Conservation (phyloP, 2,329 filamentous ascomycete species). For the Emmonsiellopsis sp. region DNA sequence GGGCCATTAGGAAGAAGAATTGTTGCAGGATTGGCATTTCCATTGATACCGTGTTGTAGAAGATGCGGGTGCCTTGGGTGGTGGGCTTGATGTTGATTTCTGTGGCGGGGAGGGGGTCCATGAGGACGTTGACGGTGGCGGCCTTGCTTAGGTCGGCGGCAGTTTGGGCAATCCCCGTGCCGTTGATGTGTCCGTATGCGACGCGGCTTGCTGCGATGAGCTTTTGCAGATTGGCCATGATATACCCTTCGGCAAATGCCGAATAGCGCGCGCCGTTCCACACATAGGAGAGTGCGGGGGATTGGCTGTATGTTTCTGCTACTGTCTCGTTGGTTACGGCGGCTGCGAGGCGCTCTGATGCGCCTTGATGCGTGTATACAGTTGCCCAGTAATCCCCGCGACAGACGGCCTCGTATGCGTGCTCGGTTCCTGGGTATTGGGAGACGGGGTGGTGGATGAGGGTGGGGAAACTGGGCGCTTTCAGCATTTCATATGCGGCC, state of each 20-base stretch:
- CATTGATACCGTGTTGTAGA: slow-evolving; percentile 38
- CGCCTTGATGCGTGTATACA: slow-evolving; percentile 23
- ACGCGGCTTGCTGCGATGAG: slow-evolving; percentile 26
- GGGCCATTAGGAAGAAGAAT: slow-evolving; percentile 39
- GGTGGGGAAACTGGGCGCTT: slow-evolving; percentile 21
- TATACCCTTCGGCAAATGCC: slow-evolving; percentile 24
- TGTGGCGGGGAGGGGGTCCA: slow-evolving; percentile 29
- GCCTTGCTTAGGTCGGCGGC: slow-evolving; percentile 20
- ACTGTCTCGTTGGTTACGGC: slow-evolving; percentile 26
- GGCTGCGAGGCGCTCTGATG: slow-evolving; percentile 27
- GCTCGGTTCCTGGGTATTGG: slow-evolving; percentile 7
- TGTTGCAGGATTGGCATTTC: slow-evolving; percentile 39
- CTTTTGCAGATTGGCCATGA: slow-evolving; percentile 22
- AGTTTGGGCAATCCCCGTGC: slow-evolving; percentile 17
- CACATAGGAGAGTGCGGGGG: slow-evolving; percentile 29
- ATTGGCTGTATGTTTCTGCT: slow-evolving; percentile 25
- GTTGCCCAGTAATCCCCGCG: slow-evolving; percentile 28
- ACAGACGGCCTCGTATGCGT: slow-evolving; percentile 20
- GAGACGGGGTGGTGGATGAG: slow-evolving; percentile 8
- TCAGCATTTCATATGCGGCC: slow-evolving; percentile 21
- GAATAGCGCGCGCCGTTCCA: slow-evolving; percentile 41
- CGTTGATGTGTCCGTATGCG: slow-evolving; percentile 26
- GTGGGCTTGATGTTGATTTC: slow-evolving; percentile 33
- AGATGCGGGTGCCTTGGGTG: slow-evolving; percentile 30
- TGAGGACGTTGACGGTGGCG: slow-evolving; percentile 25